Base-by-base conservation (phyloP, 148 eudicot genomes). In the Silene conica region DNA sequence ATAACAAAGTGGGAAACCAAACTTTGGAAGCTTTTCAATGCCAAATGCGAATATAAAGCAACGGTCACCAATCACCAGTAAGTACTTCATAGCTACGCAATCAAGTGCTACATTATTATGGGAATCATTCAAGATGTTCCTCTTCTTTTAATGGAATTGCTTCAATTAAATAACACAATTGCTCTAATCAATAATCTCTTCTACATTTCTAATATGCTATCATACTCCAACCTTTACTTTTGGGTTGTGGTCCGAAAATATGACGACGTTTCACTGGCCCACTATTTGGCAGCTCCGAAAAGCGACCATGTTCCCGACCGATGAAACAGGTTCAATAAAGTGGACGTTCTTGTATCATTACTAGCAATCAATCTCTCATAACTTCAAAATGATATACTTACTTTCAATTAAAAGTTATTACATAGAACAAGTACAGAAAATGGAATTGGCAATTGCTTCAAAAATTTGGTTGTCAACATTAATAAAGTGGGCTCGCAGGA, bases 301-400 rank as follows among this genome's bases (percentile, higher is more conserved):
- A n/a, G n/a, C n/a, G n/a, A n/a, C n/a, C n/a, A n/a, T n/a, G n/a
- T n/a, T n/a, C n/a, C n/a, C n/a, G n/a, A n/a, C n/a, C n/a, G n/a
- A n/a, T n/a, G n/a, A n/a, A n/a, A n/a, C n/a, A n/a, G n/a, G n/a
- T n/a, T n/a, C n/a, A n/a, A n/a, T n/a, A n/a, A n/a, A n/a, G n/a
- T n/a, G n/a, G n/a, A n/a, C n/a, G n/a, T n/a, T n/a, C n/a, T n/a
- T n/a, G n/a, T n/a, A n/a, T n/a, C n/a, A n/a, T n/a, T n/a, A 38
- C n/a, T 19, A n/a, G 56, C 52, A 74, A 7, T 13, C 54, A 8
- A 52, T 55, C 55, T 54, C 28, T 26, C 25, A 41, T 54, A 21
- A 70, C 63, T 34, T 64, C 43, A 80, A 69, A 68, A 8, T 38
- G 67, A 64, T 26, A 75, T 65, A 63, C 72, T 56, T 65, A 63